A percentile compares a stretch with the other conserved stretches of the same genome.
Evolutionary conservation across 164 flowering plant genomes (phyloP).

Genomic region (Piper longum): DNA sequence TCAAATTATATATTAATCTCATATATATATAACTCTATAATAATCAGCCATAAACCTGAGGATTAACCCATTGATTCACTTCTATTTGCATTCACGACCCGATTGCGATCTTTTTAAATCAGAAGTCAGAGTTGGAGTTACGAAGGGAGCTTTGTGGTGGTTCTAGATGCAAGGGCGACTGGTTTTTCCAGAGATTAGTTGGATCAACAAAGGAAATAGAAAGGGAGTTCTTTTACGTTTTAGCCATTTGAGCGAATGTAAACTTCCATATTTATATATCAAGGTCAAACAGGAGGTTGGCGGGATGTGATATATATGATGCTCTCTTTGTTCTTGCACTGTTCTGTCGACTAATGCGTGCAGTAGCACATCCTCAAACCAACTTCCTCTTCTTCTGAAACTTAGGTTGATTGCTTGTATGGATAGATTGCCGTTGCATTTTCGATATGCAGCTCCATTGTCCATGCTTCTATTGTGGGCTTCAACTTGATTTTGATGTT

Average conservation of each 20-base stretch:
- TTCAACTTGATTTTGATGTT: too few relatives aligned
- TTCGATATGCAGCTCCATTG: neutral
- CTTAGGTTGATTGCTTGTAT: neutral
- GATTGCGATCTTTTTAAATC: too few relatives aligned
- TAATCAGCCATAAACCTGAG: neutral
- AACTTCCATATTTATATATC: neutral
- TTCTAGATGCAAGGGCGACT: neutral
- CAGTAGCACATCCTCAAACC: neutral
- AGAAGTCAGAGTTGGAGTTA: too few relatives aligned
- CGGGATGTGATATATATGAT: neutral
- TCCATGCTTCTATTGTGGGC: neutral
- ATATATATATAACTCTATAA: neutral
- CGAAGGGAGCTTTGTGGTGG: neutral
- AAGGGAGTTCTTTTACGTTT: neutral
- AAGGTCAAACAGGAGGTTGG: constrained; percentile 1
- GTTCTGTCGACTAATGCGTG: neutral
- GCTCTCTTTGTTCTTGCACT: neutral
- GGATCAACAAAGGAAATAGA: neutral
- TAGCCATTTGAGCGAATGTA: neutral
- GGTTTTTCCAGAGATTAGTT: constrained; percentile 1
- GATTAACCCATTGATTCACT: neutral
- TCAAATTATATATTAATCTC: neutral
- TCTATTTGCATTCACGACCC: too few relatives aligned
- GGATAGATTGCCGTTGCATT: neutral
- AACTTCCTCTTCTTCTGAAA: neutral